phyloP scores from a whole-genome alignment of 371 early-diverging fungal species.

The Syncephalis fuscata region DNA sequence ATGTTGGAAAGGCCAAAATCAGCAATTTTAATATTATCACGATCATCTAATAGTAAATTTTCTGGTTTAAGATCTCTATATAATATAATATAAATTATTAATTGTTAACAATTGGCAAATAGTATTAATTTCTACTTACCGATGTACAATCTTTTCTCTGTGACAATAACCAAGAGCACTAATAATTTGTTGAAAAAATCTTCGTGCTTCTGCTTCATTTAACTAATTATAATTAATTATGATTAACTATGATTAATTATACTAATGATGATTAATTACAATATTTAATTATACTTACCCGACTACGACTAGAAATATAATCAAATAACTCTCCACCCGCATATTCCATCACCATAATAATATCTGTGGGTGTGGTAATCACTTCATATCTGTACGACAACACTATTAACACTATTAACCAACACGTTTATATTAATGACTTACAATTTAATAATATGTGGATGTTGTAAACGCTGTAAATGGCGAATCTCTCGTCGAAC shows the following conservation, averaged over 20 bases:
- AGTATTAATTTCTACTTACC: slow-evolving; percentile 17
- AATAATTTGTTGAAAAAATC: slow-evolving; percentile 95
- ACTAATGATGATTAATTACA: too few species aligned
- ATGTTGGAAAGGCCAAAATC: slow-evolving; percentile 95
- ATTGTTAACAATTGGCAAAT: too few species aligned
- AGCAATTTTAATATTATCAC: slow-evolving; percentile 90
- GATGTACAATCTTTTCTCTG: slow-evolving; percentile 92
- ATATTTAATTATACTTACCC: slow-evolving; percentile 32
- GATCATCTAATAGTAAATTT: slow-evolving; percentile 80
- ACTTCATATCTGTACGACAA: slow-evolving; percentile 66
- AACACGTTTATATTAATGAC: slow-evolving; percentile 1
- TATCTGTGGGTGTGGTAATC: slow-evolving; percentile 88
- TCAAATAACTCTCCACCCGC: slow-evolving; percentile 93
- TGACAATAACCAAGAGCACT: slow-evolving; percentile 98
- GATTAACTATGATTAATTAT: too few species aligned
- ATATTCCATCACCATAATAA: slow-evolving; percentile 95
- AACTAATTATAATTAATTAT: slow-evolving; percentile 42
- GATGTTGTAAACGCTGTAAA: slow-evolving; percentile 84
- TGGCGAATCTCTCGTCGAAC: slow-evolving; percentile 96
- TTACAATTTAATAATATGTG: slow-evolving; percentile 95
- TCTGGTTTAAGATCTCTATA: slow-evolving; percentile 66
- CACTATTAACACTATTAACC: neutral
- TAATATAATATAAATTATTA: too few species aligned
- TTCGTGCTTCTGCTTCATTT: slow-evolving; percentile 75
- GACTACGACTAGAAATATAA: slow-evolving; percentile 88